These are phyloP conservation scores for Gossypium australe DNA, from an alignment of 345 rosid genomes.

Conservation along the genomic window DNA sequence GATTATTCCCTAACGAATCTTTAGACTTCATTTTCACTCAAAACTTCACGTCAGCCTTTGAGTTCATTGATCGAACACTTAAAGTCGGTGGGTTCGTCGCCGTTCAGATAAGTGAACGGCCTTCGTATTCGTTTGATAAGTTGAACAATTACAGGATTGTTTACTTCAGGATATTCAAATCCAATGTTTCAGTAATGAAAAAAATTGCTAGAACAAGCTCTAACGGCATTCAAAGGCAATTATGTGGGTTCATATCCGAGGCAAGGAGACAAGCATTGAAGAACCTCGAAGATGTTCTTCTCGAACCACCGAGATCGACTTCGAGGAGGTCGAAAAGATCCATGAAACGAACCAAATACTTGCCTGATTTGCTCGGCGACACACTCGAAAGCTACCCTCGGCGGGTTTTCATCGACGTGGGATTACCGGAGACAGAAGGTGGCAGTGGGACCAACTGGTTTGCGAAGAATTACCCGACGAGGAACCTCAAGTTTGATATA, in stretches of 20 bases:
- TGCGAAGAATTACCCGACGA: constrained; percentile 50
- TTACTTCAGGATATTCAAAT: constrained; percentile 36
- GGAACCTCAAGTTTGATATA: constrained; percentile 60
- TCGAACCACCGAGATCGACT: constrained; percentile 71
- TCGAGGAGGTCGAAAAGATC: constrained; percentile 49
- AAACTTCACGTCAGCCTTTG: constrained; percentile 21
- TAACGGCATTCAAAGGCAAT: constrained; percentile 25
- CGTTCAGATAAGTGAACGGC: constrained; percentile 26
- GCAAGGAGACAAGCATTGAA: constrained; percentile 48
- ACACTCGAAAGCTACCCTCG: constrained; percentile 50
- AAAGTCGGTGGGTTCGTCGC: constrained; percentile 54
- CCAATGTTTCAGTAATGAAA: constrained; percentile 42
- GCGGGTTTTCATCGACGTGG: constrained; percentile 59
- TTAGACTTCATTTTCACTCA: constrained; percentile 43
- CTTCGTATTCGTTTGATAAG: constrained; percentile 27
- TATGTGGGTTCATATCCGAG: constrained; percentile 26
- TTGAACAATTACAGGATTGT: constrained; percentile 43
- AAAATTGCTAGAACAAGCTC: constrained; percentile 24
- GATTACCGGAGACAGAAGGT: constrained; percentile 34
- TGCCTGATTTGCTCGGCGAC: constrained; percentile 59
- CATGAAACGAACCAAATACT: constrained; percentile 48
- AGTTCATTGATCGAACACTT: constrained; percentile 53
- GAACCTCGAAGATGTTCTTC: constrained; percentile 67
- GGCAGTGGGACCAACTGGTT: constrained; percentile 60
- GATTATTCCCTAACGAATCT: constrained; percentile 26